A percentile compares a stretch with the other conserved stretches of the same genome.
These are phyloP conservation scores for Escovopsis weberi DNA, from an alignment of 2,329 filamentous ascomycete genomes.

Conservation along the genomic window DNA sequence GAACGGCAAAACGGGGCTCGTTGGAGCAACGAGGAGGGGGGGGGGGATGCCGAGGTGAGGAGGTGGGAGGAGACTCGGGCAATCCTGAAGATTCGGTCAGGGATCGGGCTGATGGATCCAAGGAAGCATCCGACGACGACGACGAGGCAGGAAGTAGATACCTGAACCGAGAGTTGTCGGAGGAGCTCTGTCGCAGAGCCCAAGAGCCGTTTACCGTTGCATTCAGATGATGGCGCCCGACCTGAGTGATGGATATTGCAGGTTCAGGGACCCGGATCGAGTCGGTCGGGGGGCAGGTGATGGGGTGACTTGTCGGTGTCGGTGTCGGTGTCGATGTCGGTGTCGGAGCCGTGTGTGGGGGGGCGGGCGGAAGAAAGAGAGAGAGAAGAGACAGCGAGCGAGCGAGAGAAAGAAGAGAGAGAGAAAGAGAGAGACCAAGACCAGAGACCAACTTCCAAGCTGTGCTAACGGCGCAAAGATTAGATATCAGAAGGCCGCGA, in stretches of 20 bases:
- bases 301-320: not conserved
- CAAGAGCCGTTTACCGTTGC: slow-evolving; percentile 17
- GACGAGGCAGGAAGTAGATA: slow-evolving; percentile 7
- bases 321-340: not conserved
- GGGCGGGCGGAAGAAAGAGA: no score
- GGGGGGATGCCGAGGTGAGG: not conserved
- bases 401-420: no score
- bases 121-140: slow-evolving; percentile 8
- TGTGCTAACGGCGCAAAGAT: not conserved
- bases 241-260: not conserved
- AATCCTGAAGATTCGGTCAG: not conserved
- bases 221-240: slow-evolving; percentile 16
- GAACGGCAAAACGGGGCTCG: not conserved
- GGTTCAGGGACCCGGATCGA: not conserved
- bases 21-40: not conserved
- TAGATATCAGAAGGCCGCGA: slow-evolving; percentile 4
- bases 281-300: not conserved
- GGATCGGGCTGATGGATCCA: slow-evolving; percentile 1
- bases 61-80: not conserved
- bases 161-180: slow-evolving; percentile 12
- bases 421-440: not conserved
- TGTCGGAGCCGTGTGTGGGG: no score
- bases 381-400: no score
- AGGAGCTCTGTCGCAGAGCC: slow-evolving; percentile 24
- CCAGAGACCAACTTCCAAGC: not conserved